Evolutionary conservation across 2,329 filamentous ascomycete genomes (phyloP).

Genomic region (Lachnellula subtilissima): DNA sequence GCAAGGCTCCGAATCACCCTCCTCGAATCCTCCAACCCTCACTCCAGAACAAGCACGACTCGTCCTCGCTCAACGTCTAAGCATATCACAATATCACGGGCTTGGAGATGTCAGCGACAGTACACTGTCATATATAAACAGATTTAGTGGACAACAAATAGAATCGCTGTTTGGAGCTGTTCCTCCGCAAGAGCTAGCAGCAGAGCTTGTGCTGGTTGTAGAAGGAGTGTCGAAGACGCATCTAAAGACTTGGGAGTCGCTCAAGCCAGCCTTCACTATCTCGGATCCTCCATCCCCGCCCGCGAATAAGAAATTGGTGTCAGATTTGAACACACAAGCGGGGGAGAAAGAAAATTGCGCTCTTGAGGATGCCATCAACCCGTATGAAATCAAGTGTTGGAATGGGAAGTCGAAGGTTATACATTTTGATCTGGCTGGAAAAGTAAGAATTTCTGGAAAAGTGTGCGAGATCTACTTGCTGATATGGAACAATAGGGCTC

Average conservation of each 20-base stretch:
- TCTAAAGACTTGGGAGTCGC: slow-evolving; percentile 37
- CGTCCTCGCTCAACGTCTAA: slow-evolving; percentile 54
- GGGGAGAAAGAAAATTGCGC: slow-evolving; percentile 20
- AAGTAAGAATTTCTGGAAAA: slow-evolving; percentile 18
- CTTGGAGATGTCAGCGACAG: slow-evolving; percentile 34
- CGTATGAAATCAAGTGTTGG: slow-evolving; percentile 30
- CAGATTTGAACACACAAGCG: slow-evolving; percentile 27
- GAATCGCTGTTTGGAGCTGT: slow-evolving; percentile 45
- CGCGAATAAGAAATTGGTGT: slow-evolving; percentile 29
- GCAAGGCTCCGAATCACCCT: slow-evolving; percentile 29
- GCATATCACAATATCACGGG: slow-evolving; percentile 41
- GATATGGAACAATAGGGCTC: slow-evolving; percentile 9
- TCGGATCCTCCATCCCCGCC: slow-evolving; percentile 38
- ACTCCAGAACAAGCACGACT: slow-evolving; percentile 45
- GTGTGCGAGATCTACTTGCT: neutral
- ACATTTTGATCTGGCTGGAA: slow-evolving; percentile 22
- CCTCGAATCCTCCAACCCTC: slow-evolving; percentile 45
- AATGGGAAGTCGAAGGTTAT: slow-evolving; percentile 29
- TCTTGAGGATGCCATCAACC: slow-evolving; percentile 29
- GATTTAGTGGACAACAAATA: slow-evolving; percentile 49
- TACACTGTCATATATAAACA: slow-evolving; percentile 53
- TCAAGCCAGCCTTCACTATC: slow-evolving; percentile 46
- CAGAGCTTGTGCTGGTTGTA: slow-evolving; percentile 56
- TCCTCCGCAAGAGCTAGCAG: slow-evolving; percentile 13
- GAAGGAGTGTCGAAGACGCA: slow-evolving; percentile 48